These are phyloP conservation scores for Penicillium sp. DNA, from an alignment of 2,329 filamentous ascomycete species.

Conservation along the genomic window DNA sequence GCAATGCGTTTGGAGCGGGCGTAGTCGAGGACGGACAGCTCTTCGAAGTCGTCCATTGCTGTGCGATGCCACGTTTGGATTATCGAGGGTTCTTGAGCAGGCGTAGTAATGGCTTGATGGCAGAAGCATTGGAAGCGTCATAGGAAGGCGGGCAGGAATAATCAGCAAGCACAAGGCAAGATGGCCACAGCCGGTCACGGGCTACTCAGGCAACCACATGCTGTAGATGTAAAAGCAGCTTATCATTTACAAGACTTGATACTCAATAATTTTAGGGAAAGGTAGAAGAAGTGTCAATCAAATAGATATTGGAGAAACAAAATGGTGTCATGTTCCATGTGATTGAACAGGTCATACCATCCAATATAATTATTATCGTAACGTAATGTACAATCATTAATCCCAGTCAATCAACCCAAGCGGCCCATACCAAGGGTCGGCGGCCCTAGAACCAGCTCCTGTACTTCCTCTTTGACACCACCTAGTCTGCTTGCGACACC, in stretches of 20 bases:
- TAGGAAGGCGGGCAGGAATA: too few relatives aligned
- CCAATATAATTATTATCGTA: background rate
- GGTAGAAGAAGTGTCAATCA: too few relatives aligned
- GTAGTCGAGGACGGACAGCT: constrained; percentile 44
- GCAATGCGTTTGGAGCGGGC: constrained; percentile 45
- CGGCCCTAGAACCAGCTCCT: constrained; percentile 51
- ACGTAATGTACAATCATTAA: constrained; percentile 10
- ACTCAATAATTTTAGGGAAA: too few relatives aligned
- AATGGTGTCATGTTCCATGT: background rate
- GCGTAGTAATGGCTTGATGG: background rate
- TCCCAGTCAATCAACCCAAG: constrained; percentile 12
- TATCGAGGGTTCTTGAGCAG: background rate
- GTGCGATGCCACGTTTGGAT: background rate
- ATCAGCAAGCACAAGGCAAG: too few relatives aligned
- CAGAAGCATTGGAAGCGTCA: background rate
- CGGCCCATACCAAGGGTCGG: constrained; percentile 26
- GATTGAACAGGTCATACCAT: constrained; percentile 3
- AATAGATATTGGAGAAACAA: background rate
- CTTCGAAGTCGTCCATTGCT: constrained; percentile 13
- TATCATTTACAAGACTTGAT: too few relatives aligned
- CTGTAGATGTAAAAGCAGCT: too few relatives aligned
- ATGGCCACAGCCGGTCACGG: too few relatives aligned
- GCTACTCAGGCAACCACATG: too few relatives aligned
- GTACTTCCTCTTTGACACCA: constrained; percentile 57
- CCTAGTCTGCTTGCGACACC: constrained; percentile 61